These are phyloP conservation scores for Diaporthe caulivora DNA, from an alignment of 2,329 filamentous ascomycete species.

Conservation along the genomic window DNA sequence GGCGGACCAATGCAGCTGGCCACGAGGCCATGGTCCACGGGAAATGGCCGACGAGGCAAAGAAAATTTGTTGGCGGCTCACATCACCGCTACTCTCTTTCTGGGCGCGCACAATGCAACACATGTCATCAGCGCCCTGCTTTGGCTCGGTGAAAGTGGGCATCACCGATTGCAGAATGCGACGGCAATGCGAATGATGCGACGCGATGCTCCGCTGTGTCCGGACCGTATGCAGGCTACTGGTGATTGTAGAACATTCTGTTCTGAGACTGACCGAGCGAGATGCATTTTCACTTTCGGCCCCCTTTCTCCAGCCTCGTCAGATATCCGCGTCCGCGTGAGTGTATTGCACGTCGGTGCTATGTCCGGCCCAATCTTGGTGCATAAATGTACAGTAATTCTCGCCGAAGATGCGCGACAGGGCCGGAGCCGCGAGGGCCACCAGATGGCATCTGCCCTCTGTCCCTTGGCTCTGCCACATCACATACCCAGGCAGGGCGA, in stretches of 20 bases:
- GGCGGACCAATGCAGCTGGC: conserved; percentile 8
- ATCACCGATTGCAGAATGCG: conserved; percentile 17
- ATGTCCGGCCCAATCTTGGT: neutral
- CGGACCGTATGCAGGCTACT: neutral
- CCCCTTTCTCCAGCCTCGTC: conserved; percentile 31
- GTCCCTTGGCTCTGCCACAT: neutral
- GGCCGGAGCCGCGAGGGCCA: conserved; percentile 18
- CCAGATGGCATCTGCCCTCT: conserved; percentile 5
- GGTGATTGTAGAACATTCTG: conserved; percentile 1
- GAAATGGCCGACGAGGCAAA: conserved; percentile 33
- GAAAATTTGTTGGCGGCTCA: conserved; percentile 33
- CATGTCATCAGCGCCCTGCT: conserved; percentile 26
- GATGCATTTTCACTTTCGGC: conserved; percentile 24
- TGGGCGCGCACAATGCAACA: conserved; percentile 29
- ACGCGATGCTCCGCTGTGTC: neutral
- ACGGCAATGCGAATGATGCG: neutral
- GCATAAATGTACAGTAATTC: conserved; percentile 15
- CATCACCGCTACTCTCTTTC: conserved; percentile 32
- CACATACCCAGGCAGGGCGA: neutral
- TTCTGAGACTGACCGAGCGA: conserved; percentile 5
- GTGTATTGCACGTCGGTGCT: neutral
- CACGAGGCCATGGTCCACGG: conserved; percentile 29
- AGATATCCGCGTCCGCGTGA: neutral
- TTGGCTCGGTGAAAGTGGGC: conserved; percentile 30
- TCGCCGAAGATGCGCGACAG: conserved; percentile 24